Conservation (phyloP, 306 rosid species). For the Inga oerstediana region DNA sequence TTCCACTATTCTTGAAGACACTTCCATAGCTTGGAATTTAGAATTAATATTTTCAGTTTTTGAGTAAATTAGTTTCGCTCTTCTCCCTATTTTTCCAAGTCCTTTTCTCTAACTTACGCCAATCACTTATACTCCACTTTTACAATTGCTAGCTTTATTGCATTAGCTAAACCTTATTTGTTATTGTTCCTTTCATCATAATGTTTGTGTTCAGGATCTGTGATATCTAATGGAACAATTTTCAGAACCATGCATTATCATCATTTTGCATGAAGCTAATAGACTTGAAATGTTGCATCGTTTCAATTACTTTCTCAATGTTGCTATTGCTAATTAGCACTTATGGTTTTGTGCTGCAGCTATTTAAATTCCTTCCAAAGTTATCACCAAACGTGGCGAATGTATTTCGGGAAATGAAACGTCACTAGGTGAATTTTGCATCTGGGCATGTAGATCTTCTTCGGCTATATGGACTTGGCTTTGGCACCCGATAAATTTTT, state of each 20-base stretch:
- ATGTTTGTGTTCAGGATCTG: not conserved
- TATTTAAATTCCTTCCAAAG: constrained; percentile 88
- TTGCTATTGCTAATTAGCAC: not conserved
- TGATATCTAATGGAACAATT: constrained; percentile 10
- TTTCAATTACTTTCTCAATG: constrained; percentile 11
- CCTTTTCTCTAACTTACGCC: not conserved
- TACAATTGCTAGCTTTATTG: not conserved
- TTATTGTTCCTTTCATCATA: not conserved
- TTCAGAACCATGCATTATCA: constrained; percentile 13
- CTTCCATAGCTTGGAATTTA: not conserved
- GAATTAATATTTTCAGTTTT: not conserved
- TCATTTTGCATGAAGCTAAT: not conserved
- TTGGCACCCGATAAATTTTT: constrained; percentile 20
- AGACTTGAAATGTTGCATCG: not conserved
- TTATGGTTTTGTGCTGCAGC: constrained; percentile 50
- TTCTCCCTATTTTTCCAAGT: not conserved
- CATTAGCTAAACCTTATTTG: not conserved
- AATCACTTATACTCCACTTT: not conserved
- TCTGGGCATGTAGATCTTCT: constrained; percentile 27
- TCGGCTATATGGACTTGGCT: constrained; percentile 12
- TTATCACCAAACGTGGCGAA: constrained; percentile 81
- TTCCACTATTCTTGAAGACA: not conserved
- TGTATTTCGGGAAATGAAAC: constrained; percentile 78
- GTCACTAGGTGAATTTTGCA: constrained; percentile 61
- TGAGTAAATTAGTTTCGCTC: not conserved